phyloP scores from a whole-genome alignment of 2,329 filamentous ascomycete genomes.

The Pestalotiopsis sp. region DNA sequence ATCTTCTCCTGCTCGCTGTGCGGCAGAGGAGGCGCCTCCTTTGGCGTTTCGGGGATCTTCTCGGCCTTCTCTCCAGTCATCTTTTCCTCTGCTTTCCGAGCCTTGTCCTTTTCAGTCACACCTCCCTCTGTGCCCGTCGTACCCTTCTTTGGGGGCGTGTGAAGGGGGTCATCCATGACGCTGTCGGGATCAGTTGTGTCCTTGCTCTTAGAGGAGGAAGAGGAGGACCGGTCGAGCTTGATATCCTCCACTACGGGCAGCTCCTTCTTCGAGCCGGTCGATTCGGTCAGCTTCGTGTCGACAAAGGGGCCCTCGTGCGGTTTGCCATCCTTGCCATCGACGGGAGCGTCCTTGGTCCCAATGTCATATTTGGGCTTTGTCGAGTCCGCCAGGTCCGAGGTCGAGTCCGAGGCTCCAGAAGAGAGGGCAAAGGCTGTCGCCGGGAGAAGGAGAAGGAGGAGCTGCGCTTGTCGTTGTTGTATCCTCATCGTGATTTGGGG shows the following conservation, averaged over 20 bases:
- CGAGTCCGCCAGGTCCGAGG: constrained; percentile 22
- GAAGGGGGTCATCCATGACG: constrained; percentile 89
- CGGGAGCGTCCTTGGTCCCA: constrained; percentile 75
- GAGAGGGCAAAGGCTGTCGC: constrained; percentile 25
- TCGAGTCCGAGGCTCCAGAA: constrained; percentile 23
- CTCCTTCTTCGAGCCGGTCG: constrained; percentile 38
- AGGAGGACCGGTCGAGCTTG: constrained; percentile 48
- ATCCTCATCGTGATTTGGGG: constrained; percentile 29
- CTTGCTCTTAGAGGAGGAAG: constrained; percentile 47
- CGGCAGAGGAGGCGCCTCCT: constrained; percentile 81
- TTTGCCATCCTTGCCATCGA: constrained; percentile 92
- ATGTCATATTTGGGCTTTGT: constrained; percentile 41
- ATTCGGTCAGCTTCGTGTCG: constrained; percentile 44
- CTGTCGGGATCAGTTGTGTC: constrained; percentile 73
- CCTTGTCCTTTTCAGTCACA: constrained; percentile 84
- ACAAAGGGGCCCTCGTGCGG: constrained; percentile 87
- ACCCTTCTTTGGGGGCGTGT: constrained; percentile 76
- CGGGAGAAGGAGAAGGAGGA: constrained; percentile 31
- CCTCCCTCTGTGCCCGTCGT: constrained; percentile 89
- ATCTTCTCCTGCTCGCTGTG: constrained; percentile 79
- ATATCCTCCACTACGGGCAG: constrained; percentile 51
- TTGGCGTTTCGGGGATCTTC: constrained; percentile 81
- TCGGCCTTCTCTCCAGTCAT: constrained; percentile 66
- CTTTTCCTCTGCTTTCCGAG: constrained; percentile 68
- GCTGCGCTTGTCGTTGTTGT: constrained; percentile 27